Base-by-base conservation (phyloP, 208 protist species). In the Trypanosoma grayi region DNA sequence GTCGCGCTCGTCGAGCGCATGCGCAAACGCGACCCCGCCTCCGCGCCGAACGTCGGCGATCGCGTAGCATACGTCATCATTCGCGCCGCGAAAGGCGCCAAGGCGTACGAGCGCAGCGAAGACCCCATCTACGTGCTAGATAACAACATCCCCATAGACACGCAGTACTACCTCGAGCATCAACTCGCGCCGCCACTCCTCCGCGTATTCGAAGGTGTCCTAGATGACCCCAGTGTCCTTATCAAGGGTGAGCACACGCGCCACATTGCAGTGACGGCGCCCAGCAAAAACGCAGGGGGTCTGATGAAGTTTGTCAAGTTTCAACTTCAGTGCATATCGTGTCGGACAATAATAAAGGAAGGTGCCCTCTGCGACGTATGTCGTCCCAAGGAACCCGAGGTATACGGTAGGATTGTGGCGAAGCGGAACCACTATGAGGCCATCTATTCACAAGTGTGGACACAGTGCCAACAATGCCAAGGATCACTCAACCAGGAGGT, bases 51-150 rank as follows among this genome's bases (percentile, higher is more conserved):
- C 18, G 85, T 92, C 67, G 87, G 85, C 20, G 87, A 94, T 56
- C 87, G 90, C 22, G 81, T 93, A 14, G 84, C 87, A 4, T 93
- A 94, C 64, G 87, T 94, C 30, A 82, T 93, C 56, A 77, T 92
- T 46, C 86, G 92, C 27, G 83, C 84, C 1, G 76, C 79, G 0
- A 90, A 86, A 30, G 81, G 85, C 34, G 83, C 83, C 11, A 98
- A 98, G 63, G 95, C 95, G 14, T 99, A 98, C 71, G 98, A 99
- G 63, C 98, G 98, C 43, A 95, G 95, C n/a, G 99, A 99, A 85
- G 99, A 99, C 78, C 99, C 99, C 16, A 96, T 99, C 9, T 99
- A 98, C 60, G 85, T 90, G 3, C 70, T 94, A 25, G 85, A 90
- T 11, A 96, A 91, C 73, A 94, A 93, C 60, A 92, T 96, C 44